Evolutionary conservation across 75 land plant genomes (phyloP).

Genomic region (Larix kaempferi): DNA sequence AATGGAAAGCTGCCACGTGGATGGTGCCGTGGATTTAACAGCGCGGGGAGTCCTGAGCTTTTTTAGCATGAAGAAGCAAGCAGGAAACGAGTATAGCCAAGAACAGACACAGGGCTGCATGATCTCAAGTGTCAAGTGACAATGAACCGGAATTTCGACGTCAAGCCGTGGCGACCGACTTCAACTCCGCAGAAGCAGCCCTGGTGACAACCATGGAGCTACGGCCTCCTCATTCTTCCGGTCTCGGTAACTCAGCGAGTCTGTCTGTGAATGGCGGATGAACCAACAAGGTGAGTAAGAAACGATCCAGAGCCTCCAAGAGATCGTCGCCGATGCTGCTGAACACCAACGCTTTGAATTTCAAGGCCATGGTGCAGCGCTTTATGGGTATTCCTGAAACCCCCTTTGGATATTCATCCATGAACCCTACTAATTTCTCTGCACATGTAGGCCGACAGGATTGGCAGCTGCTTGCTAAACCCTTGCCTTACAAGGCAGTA

Average conservation of each 20-base stretch:
- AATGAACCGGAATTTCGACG: background rate
- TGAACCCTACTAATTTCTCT: background rate
- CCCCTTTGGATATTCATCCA: background rate
- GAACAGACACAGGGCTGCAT: background rate
- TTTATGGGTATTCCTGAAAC: slow-evolving; percentile 56
- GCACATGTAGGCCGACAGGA: background rate
- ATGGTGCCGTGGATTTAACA: too few relatives aligned
- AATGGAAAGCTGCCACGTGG: too few relatives aligned
- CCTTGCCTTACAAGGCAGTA: too few relatives aligned
- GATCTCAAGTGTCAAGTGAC: background rate
- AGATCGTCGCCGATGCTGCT: slow-evolving; percentile 56
- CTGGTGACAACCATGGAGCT: background rate
- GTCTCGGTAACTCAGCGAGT: background rate
- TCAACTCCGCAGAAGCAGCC: too few relatives aligned
- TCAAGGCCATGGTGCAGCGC: slow-evolving; percentile 73
- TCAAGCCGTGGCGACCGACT: background rate
- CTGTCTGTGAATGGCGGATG: background rate
- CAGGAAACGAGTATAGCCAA: background rate
- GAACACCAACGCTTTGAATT: slow-evolving; percentile 53
- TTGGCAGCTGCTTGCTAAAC: too few relatives aligned
- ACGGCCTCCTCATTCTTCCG: background rate
- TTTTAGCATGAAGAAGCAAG: too few relatives aligned
- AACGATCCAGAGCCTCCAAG: slow-evolving; percentile 40
- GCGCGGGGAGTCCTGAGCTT: too few relatives aligned
- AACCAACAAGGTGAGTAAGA: slow-evolving; percentile 17